Conservation (phyloP, 2,329 filamentous ascomycete genomes). For the Botrytis hyacinthi region DNA sequence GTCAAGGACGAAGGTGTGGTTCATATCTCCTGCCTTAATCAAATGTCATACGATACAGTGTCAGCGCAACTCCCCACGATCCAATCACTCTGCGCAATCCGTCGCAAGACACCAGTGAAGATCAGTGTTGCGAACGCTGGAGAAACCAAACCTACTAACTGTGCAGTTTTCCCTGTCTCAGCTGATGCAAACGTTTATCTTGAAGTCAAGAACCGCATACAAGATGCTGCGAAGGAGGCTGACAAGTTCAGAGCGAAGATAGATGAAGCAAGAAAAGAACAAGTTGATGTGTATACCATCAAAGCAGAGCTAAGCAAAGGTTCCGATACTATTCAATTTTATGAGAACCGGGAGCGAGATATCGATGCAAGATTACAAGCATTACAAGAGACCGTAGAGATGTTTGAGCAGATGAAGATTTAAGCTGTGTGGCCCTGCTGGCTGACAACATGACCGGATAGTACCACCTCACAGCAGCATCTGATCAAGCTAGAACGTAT, state of each 20-base stretch:
- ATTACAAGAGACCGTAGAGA: background rate
- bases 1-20: background rate
- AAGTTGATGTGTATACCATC: background rate
- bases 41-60: background rate
- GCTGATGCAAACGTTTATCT: background rate
- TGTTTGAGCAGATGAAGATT: background rate
- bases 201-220: background rate
- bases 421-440: background rate
- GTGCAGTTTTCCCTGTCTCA: background rate
- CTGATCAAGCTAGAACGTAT: background rate
- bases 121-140: background rate
- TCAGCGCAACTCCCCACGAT: background rate
- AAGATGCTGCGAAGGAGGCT: background rate
- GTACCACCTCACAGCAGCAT: background rate
- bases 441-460: background rate
- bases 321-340: background rate
- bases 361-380: background rate
- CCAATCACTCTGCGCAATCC: background rate
- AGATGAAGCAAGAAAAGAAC: background rate
- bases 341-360: background rate
- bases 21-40: conserved; percentile 1
- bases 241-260: background rate
- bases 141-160: background rate
- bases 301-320: background rate
- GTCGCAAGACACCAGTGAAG: background rate